These are phyloP conservation scores for Sarocladium brachiariae DNA, from an alignment of 2,329 filamentous ascomycete genomes.

Conservation along the genomic window DNA sequence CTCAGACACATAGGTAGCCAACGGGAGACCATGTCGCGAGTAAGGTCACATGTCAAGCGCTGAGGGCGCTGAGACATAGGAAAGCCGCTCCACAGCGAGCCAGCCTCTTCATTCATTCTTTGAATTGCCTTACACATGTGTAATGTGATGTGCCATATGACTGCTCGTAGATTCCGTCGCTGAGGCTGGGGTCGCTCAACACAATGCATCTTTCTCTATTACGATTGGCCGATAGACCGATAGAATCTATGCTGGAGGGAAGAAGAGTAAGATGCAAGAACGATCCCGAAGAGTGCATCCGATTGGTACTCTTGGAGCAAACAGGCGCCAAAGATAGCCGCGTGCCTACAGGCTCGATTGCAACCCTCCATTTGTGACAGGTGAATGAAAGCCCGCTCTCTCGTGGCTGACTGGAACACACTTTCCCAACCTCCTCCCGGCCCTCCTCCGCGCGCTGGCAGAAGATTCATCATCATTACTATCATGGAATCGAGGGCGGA, in stretches of 20 bases:
- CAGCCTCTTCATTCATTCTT: not conserved
- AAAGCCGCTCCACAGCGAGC: not conserved
- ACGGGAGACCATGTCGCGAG: not conserved
- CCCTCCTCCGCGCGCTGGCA: too few species aligned
- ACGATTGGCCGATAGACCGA: slow-evolving; percentile 1
- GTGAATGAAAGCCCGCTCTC: too few species aligned
- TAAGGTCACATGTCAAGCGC: slow-evolving; percentile 9
- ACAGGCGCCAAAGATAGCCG: not conserved
- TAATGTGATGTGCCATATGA: too few species aligned
- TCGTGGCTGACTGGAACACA: not conserved
- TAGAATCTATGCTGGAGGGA: not conserved
- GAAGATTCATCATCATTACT: too few species aligned
- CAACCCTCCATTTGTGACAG: not conserved
- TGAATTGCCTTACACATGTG: not conserved
- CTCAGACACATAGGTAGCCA: not conserved
- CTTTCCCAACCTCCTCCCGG: not conserved
- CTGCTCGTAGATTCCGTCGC: too few species aligned
- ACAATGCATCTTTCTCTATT: not conserved
- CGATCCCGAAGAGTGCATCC: not conserved
- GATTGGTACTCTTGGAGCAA: slow-evolving; percentile 2
- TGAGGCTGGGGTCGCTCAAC: not conserved
- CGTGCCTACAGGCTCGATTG: not conserved
- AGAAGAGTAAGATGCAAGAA: not conserved
- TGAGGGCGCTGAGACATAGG: slow-evolving; percentile 6
- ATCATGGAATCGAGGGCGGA: slow-evolving; percentile 4